Conservation (phyloP, 257 asterid genomes). For the Solanum medicagineum region DNA sequence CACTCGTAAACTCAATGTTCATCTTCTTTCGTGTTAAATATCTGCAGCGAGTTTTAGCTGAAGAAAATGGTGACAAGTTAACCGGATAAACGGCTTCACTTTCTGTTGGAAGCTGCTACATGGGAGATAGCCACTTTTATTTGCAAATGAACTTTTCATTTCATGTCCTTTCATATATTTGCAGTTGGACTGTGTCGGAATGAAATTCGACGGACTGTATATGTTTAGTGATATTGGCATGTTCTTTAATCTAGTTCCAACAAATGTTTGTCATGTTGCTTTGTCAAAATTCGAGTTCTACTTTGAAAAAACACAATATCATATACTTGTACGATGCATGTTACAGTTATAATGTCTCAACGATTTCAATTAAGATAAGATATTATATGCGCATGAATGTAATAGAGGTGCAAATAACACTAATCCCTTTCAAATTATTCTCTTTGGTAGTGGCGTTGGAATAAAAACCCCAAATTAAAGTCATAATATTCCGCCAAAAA, state of each 20-base stretch:
- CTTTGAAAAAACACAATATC: not conserved
- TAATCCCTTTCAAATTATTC: not conserved
- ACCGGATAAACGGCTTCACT: not conserved
- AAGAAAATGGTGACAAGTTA: conserved; percentile 25
- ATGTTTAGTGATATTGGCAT: not conserved
- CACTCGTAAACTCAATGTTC: not conserved
- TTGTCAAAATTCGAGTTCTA: rapidly evolving
- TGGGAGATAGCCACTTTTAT: not conserved
- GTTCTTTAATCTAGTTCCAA: not conserved
- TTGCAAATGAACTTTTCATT: not conserved
- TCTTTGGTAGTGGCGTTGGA: not conserved
- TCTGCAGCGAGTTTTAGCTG: conserved; percentile 49
- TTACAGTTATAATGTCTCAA: not conserved
- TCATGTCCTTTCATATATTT: not conserved
- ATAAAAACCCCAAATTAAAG: too few relatives aligned
- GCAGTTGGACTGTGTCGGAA: not conserved
- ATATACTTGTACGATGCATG: not conserved
- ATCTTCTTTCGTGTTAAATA: not conserved
- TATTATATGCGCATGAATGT: not conserved
- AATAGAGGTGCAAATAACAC: not conserved
- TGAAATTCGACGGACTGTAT: rapidly evolving
- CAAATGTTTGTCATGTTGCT: rapidly evolving
- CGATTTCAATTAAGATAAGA: not conserved
- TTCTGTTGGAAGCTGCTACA: not conserved
- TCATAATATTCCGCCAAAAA: not conserved